phyloP scores from a whole-genome alignment of 176 grass and related monocot species.

The Cymbopogon citratus region DNA sequence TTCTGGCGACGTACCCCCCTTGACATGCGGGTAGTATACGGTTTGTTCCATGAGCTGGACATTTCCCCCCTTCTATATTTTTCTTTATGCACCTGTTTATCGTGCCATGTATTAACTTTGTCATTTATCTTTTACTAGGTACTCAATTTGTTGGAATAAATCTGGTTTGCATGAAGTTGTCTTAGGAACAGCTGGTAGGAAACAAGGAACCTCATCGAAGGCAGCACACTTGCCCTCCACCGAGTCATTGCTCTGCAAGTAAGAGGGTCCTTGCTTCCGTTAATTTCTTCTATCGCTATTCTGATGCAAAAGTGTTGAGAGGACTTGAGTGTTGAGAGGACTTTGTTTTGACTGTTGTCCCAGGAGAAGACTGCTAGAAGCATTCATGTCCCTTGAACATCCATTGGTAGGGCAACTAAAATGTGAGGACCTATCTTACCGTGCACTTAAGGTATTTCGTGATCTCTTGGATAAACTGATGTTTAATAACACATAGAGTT shows the following conservation, averaged over 20 bases:
- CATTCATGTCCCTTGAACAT: slow-evolving; percentile 43
- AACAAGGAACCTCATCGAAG: slow-evolving; percentile 83
- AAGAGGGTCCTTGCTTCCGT: slow-evolving; percentile 22
- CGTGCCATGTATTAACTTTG: not conserved
- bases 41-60: slow-evolving; percentile 26
- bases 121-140: slow-evolving; percentile 35
- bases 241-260: slow-evolving; percentile 88
- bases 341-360: not conserved
- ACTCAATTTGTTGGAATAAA: slow-evolving; percentile 93
- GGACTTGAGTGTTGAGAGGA: not conserved
- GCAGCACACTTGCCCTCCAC: slow-evolving; percentile 57
- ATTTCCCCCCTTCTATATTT: not conserved
- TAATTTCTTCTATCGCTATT: not conserved
- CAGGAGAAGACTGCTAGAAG: slow-evolving; percentile 72
- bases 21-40: slow-evolving; percentile 88
- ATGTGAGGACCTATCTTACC: slow-evolving; percentile 39
- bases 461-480: not conserved
- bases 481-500: not conserved
- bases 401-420: slow-evolving; percentile 19
- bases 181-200: slow-evolving; percentile 81
- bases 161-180: slow-evolving; percentile 74
- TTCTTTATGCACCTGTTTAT: not conserved
- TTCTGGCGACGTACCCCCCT: slow-evolving; percentile 35
- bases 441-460: slow-evolving; percentile 58
- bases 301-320: not conserved